A percentile compares a stretch with the other conserved stretches of the same genome.
Evolutionary conservation across 2,329 filamentous ascomycete genomes (phyloP).

Genomic region (Fusarium proliferatum): DNA sequence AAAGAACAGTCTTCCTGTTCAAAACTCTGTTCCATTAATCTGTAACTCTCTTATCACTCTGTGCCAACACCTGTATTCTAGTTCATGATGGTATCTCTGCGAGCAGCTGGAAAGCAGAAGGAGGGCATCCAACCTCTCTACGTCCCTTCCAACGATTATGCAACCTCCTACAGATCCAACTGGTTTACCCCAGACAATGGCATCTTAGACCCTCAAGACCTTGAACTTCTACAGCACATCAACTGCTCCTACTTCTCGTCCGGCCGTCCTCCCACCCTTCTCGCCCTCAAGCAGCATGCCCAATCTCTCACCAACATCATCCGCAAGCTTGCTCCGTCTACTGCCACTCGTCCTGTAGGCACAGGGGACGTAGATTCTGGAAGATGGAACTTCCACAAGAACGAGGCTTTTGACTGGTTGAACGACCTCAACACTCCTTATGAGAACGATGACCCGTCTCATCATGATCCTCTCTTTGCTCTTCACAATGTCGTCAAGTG

Average conservation of each 20-base stretch:
- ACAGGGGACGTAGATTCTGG: constrained; percentile 38
- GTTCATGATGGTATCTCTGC: constrained; percentile 2
- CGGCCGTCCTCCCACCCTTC: constrained; percentile 63
- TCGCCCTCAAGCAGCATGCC: constrained; percentile 68
- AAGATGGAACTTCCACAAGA: constrained; percentile 51
- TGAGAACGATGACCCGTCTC: constrained; percentile 58
- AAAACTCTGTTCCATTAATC: neutral
- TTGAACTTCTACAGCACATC: constrained; percentile 54
- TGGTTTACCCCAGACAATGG: constrained; percentile 40
- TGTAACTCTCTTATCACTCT: neutral
- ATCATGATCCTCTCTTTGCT: constrained; percentile 59
- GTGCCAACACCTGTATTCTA: neutral
- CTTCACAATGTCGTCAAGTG: constrained; percentile 59
- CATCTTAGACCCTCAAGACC: constrained; percentile 32
- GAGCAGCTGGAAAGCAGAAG: constrained; percentile 11
- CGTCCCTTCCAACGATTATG: constrained; percentile 44
- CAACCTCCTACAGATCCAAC: constrained; percentile 43
- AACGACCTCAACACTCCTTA: constrained; percentile 63
- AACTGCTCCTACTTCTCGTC: constrained; percentile 70
- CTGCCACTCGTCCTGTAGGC: constrained; percentile 38
- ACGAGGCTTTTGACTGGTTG: constrained; percentile 68
- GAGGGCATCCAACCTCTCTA: constrained; percentile 1
- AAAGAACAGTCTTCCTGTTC: constrained; percentile 8
- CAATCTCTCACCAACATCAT: constrained; percentile 68
- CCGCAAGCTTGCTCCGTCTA: constrained; percentile 56